Base-by-base conservation (phyloP, 306 rosid genomes). In the Prinsepia uniflora region DNA sequence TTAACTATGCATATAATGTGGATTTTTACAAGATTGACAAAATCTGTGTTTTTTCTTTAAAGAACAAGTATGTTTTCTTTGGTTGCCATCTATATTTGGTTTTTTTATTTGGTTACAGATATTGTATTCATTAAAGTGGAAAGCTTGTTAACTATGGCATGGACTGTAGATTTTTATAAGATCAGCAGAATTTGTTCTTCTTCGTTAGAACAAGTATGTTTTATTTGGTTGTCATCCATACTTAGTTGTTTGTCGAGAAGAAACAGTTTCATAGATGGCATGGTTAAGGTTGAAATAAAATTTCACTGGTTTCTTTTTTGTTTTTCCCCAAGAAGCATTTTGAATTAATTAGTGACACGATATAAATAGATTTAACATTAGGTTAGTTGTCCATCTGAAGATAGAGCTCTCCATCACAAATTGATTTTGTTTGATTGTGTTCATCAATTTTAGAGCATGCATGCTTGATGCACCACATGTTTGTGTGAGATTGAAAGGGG, bases 21-120 rank as follows among this genome's bases (percentile, higher is more conserved):
- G 0, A 6, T 44, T 13, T 20, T 6, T 1, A 0, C 13, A 20
- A 42, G 30, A 6, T 1, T 0, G 0, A 6, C 7, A 9, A 65
- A 13, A 14, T 22, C 36, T 65, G 56, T 46, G 2, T 43, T 30
- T 30, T 3, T 15, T 63, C 36, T 8, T 47, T 7, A 24, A 15
- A 7, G 17, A 1, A 56, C 9, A 9, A 18, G 10, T 18, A 10
- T 58, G 30, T 22, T 17, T n/a, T 11, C n/a, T 58, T 30, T 58
- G 34, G 60, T 19, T 20, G 36, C 60, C 7, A 20, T 9, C 36
- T 55, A 9, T 24, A 24, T 30, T 12, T 24, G 20, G 9, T 66
- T 20, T 13, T 34, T 65, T 6, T 20, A 7, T 0, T 24, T 59
- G 64, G 65, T 59, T 14, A 5, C 17, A 14, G 4, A 58, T 24